phyloP scores from a whole-genome alignment of 768 basidiomycete species.

The Lentinula aciculospora region DNA sequence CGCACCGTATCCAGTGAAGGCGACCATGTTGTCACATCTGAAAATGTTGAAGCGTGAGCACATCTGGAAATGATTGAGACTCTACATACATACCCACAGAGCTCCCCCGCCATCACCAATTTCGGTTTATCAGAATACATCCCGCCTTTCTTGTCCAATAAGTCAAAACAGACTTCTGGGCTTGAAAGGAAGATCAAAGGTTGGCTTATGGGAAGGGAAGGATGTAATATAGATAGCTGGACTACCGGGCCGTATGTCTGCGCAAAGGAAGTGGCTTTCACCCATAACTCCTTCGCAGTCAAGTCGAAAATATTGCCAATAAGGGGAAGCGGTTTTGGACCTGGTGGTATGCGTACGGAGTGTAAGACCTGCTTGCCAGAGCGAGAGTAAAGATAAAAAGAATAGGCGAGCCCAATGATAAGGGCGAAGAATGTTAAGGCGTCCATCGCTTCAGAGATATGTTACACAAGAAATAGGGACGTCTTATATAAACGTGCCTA shows the following conservation, averaged over 20 bases:
- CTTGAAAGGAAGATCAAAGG: constrained; percentile 65
- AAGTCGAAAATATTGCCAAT: constrained; percentile 32
- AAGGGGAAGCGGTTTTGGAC: constrained; percentile 39
- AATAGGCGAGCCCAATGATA: background rate
- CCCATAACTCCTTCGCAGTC: constrained; percentile 16
- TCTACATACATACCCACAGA: constrained; percentile 40
- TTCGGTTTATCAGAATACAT: constrained; percentile 74
- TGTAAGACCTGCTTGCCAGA: background rate
- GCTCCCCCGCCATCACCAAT: constrained; percentile 64
- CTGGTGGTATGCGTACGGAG: constrained; percentile 22
- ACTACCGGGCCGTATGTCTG: constrained; percentile 32
- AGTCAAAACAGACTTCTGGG: constrained; percentile 49
- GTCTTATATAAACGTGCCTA: background rate
- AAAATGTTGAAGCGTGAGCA: background rate
- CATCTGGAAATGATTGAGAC: background rate
- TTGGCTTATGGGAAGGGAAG: constrained; percentile 54
- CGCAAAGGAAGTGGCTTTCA: constrained; percentile 9
- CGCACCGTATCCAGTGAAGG: constrained; percentile 64
- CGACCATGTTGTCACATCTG: constrained; percentile 61
- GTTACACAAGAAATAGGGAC: too few species aligned
- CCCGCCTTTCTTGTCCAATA: constrained; percentile 64
- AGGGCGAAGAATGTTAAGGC: constrained; percentile 16
- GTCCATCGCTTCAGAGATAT: background rate
- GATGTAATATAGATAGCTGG: constrained; percentile 37
- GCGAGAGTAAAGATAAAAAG: background rate